Evolutionary conservation across 2,329 filamentous ascomycete species (phyloP).

Genomic region (Ilyonectria destructans): DNA sequence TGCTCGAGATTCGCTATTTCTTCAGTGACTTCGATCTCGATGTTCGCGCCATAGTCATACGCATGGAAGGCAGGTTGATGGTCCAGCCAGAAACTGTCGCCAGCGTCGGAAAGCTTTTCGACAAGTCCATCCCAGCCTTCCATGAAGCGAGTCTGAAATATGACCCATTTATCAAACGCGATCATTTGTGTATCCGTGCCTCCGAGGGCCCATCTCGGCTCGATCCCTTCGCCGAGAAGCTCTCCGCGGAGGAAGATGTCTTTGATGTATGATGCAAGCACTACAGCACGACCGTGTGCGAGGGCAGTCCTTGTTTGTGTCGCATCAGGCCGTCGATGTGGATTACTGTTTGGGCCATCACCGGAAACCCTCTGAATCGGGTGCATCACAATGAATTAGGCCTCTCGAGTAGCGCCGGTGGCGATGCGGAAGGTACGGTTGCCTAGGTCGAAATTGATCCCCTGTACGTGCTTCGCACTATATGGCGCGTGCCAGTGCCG

Average conservation of each 20-base stretch:
- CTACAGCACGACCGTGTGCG: neutral
- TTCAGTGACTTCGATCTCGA: too few species aligned
- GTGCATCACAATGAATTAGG: slow-evolving; percentile 24
- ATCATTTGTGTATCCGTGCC: neutral
- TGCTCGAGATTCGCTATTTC: too few species aligned
- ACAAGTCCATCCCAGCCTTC: slow-evolving; percentile 11
- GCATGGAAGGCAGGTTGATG: too few species aligned
- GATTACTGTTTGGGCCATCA: neutral
- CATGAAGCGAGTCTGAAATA: slow-evolving; percentile 7
- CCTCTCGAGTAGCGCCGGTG: slow-evolving; percentile 15
- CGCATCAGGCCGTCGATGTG: neutral
- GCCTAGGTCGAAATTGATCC: slow-evolving; percentile 8
- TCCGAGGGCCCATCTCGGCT: slow-evolving; percentile 7
- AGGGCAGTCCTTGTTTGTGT: slow-evolving; percentile 9
- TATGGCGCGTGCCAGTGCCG: slow-evolving; percentile 16
- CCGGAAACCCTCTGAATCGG: slow-evolving; percentile 1
- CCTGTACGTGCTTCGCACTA: slow-evolving; percentile 14
- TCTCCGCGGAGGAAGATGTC: neutral
- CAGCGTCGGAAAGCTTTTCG: neutral
- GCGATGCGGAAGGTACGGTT: slow-evolving; percentile 18
- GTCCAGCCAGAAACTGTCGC: too few species aligned
- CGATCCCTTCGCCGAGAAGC: slow-evolving; percentile 15
- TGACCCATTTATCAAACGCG: slow-evolving; percentile 3
- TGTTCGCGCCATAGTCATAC: too few species aligned
- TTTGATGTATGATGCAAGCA: too few species aligned